These are phyloP conservation scores for Termitomyces sp. DNA, from an alignment of 1,284 basidiomycete species.

Conservation along the genomic window DNA sequence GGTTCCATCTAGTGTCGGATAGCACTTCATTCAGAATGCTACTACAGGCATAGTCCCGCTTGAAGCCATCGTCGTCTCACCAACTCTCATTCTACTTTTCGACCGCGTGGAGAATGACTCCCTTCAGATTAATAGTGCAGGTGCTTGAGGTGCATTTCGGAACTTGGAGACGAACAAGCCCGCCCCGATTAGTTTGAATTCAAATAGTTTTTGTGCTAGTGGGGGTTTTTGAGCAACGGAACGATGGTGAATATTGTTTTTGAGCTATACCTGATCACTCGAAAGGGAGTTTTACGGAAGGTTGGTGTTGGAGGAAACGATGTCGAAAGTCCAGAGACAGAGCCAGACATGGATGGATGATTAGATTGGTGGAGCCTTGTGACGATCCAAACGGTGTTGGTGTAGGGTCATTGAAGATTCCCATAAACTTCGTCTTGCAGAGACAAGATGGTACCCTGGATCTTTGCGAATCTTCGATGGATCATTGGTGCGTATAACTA, in stretches of 20 bases:
- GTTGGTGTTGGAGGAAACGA: constrained; percentile 38
- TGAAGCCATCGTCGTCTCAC: constrained; percentile 6
- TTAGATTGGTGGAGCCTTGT: constrained; percentile 39
- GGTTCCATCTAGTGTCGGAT: constrained; percentile 19
- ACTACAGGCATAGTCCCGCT: constrained; percentile 40
- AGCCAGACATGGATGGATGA: constrained; percentile 24
- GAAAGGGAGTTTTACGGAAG: constrained; percentile 18
- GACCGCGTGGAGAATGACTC: constrained; percentile 43
- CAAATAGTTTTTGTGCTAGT: constrained; percentile 49
- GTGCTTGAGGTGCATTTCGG: constrained; percentile 44
- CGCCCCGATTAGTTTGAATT: constrained; percentile 33
- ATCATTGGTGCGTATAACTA: constrained; percentile 21
- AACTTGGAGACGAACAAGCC: constrained; percentile 26
- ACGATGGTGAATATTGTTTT: constrained; percentile 17
- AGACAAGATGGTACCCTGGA: constrained; percentile 41
- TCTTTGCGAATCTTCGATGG: constrained; percentile 39
- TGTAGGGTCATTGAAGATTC: constrained; percentile 39
- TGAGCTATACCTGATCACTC: not conserved
- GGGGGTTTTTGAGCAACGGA: constrained; percentile 45
- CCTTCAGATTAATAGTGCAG: constrained; percentile 35
- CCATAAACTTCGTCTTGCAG: constrained; percentile 30
- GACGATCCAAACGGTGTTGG: constrained; percentile 28
- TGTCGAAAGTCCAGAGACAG: constrained; percentile 22
- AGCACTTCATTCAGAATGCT: constrained; percentile 35
- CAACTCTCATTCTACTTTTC: constrained; percentile 39